Evolutionary conservation across 139 green algal species (phyloP).

Genomic region (Parachlorella kessleri): DNA sequence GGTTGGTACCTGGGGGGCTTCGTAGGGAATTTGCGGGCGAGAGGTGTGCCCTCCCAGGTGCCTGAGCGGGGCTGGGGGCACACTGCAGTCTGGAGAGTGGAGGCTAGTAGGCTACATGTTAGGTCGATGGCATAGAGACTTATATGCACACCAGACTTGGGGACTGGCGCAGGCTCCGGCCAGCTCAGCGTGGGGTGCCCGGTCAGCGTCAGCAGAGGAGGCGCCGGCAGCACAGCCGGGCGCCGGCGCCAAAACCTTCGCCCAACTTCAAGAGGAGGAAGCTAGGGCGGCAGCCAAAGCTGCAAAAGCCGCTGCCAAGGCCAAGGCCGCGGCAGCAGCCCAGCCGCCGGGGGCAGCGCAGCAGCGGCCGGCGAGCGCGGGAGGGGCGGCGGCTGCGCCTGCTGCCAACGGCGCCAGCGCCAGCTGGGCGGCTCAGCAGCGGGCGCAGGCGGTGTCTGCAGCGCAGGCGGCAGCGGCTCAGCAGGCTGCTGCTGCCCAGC

Average conservation of each 20-base stretch:
- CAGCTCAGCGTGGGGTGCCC: not conserved
- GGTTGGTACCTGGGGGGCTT: too few relatives aligned
- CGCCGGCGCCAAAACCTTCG: conserved; percentile 7
- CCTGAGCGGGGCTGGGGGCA: too few relatives aligned
- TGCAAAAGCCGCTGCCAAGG: conserved; percentile 3
- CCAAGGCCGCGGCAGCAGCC: not conserved
- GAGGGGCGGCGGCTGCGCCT: not conserved
- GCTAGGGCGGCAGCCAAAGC: not conserved
- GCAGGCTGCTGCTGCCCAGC: too few relatives aligned
- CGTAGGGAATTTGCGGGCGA: too few relatives aligned
- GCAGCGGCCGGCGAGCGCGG: not conserved
- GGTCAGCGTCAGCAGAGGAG: not conserved
- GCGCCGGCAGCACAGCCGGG: not conserved
- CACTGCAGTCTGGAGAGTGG: too few relatives aligned
- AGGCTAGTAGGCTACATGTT: too few relatives aligned
- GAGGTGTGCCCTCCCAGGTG: too few relatives aligned
- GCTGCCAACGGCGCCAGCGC: too few relatives aligned
- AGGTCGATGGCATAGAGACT: too few relatives aligned
- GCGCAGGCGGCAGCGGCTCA: not conserved
- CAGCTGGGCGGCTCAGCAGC: not conserved
- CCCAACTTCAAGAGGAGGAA: conserved; percentile 15
- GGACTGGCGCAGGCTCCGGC: too few relatives aligned
- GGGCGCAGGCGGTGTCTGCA: not conserved
- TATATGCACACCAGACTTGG: too few relatives aligned
- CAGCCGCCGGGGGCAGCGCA: not conserved